phyloP scores from a whole-genome alignment of 1,139 yeast species.

The Pichia sp. region DNA sequence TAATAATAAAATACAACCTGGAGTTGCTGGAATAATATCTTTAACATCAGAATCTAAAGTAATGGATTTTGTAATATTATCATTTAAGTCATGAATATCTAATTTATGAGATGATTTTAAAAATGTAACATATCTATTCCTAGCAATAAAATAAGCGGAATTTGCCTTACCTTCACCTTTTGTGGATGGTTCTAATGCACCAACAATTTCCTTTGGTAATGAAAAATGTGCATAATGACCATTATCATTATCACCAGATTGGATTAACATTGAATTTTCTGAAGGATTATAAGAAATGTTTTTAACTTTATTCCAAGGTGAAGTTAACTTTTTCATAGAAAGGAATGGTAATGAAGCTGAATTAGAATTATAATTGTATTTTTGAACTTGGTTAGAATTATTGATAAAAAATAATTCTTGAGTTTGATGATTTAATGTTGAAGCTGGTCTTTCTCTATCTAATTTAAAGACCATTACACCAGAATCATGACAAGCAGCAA shows the following conservation, averaged over 20 bases:
- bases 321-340: slow-evolving; percentile 78
- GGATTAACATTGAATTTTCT: slow-evolving; percentile 79
- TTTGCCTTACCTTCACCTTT: slow-evolving; percentile 76
- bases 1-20: slow-evolving; percentile 76
- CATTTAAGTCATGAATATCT: slow-evolving; percentile 78
- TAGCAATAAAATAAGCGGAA: slow-evolving; percentile 84
- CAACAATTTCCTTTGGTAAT: slow-evolving; percentile 82
- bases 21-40: slow-evolving; percentile 73
- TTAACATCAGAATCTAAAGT: slow-evolving; percentile 65
- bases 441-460: slow-evolving; percentile 96
- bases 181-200: slow-evolving; percentile 85
- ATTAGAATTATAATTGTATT: slow-evolving; percentile 57
- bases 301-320: slow-evolving; percentile 80
- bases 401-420: slow-evolving; percentile 68
- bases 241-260: slow-evolving; percentile 64
- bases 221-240: slow-evolving; percentile 66
- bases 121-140: slow-evolving; percentile 88
- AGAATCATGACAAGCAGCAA: slow-evolving; percentile 95
- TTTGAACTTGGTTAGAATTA: slow-evolving; percentile 80
- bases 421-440: slow-evolving; percentile 51
- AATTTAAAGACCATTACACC: slow-evolving; percentile 98
- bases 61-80: slow-evolving; percentile 74
- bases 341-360: slow-evolving; percentile 69
- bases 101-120: slow-evolving; percentile 57
- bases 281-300: slow-evolving; percentile 87